Conservation (phyloP, 139 green algal species). For the Tetraselmis chui region DNA sequence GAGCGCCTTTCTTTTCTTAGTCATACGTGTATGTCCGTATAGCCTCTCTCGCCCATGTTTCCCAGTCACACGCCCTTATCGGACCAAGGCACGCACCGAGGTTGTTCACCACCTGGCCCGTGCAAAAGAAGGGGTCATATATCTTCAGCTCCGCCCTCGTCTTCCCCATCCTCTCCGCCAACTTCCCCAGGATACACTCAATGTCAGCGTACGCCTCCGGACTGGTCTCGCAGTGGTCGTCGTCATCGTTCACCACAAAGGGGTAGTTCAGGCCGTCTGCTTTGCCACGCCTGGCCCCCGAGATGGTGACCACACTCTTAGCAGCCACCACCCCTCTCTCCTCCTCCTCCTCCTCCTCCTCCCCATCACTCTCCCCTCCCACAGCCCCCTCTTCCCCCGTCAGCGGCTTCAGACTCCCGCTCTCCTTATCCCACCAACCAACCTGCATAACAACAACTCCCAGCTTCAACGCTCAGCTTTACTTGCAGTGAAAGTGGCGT, state of each 20-base stretch:
- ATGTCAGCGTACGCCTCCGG: conserved; percentile 23
- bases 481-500: too few relatives aligned
- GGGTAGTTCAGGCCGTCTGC: conserved; percentile 7
- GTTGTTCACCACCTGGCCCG: conserved; percentile 3
- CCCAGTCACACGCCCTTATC: too few relatives aligned
- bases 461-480: too few relatives aligned
- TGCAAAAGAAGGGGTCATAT: conserved; percentile 32
- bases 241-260: conserved; percentile 10
- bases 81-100: too few relatives aligned
- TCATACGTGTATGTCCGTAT: too few relatives aligned
- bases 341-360: neutral
- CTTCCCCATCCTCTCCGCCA: conserved; percentile 10
- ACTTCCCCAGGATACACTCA: conserved; percentile 8
- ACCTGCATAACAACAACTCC: conserved; percentile 8
- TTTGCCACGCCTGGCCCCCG: neutral
- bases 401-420: neutral
- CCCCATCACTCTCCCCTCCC: neutral
- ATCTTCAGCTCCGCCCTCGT: conserved; percentile 14
- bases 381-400: neutral
- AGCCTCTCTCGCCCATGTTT: too few relatives aligned
- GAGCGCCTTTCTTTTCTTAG: too few relatives aligned
- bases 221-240: conserved; percentile 30
- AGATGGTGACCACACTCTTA: neutral
- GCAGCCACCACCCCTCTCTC: neutral
- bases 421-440: conserved; percentile 10